Conservation (phyloP, 805 yeast species). For the Wickerhamiella brachini region DNA sequence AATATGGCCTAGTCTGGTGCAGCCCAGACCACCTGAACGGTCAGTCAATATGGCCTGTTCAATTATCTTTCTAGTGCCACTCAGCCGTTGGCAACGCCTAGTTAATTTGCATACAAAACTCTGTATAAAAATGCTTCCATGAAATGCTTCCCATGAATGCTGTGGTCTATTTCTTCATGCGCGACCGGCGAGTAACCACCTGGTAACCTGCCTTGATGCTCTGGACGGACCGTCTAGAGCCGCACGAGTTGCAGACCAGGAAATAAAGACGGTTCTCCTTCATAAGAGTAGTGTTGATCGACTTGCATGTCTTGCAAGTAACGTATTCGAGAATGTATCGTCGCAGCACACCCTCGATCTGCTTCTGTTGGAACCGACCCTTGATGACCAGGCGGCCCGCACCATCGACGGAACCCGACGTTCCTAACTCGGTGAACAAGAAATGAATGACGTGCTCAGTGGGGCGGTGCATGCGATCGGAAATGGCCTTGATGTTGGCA, state of each 20-base stretch:
- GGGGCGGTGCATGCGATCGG: slow-evolving; percentile 87
- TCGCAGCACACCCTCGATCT: slow-evolving; percentile 90
- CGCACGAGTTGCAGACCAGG: slow-evolving; percentile 96
- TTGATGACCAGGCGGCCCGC: slow-evolving; percentile 91
- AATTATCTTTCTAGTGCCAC: no score
- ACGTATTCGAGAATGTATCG: slow-evolving; percentile 95
- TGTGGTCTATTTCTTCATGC: slow-evolving; percentile 8
- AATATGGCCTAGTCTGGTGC: slow-evolving; percentile 1
- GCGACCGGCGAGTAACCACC: slow-evolving; percentile 37
- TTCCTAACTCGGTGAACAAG: slow-evolving; percentile 96
- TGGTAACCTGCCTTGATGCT: slow-evolving; percentile 99
- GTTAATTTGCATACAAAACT: background rate
- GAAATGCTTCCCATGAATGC: no score
- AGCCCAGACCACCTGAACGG: no score
- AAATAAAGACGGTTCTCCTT: slow-evolving; percentile 97
- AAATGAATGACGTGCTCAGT: slow-evolving; percentile 96
- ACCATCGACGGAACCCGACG: slow-evolving; percentile 98
- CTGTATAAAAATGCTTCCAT: no score
- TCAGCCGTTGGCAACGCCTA: no score
- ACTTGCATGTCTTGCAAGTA: slow-evolving; percentile 97
- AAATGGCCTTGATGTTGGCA: slow-evolving; percentile 88
- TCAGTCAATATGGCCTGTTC: no score
- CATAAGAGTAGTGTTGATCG: slow-evolving; percentile 88
- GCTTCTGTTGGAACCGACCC: slow-evolving; percentile 97
- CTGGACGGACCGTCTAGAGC: slow-evolving; percentile 90